These are phyloP conservation scores for Mucor sp. DNA, from an alignment of 371 early-diverging fungal genomes.

Conservation along the genomic window DNA sequence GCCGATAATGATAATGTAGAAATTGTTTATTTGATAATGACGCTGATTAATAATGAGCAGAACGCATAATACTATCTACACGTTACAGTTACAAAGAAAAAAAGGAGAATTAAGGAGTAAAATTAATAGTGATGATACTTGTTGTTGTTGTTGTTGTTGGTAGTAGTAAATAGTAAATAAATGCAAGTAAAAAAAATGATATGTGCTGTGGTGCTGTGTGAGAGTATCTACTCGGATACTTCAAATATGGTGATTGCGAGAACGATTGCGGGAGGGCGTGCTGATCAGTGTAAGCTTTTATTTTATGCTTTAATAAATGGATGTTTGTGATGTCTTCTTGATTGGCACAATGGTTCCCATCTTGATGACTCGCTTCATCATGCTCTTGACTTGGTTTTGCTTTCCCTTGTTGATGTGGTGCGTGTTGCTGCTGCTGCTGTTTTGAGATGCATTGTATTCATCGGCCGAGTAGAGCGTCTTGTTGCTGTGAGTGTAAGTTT, in stretches of 20 bases:
- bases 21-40: background rate
- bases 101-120: background rate
- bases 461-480: background rate
- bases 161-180: background rate
- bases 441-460: background rate
- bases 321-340: conserved; percentile 12
- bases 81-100: background rate
- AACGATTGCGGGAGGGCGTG: background rate
- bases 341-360: conserved; percentile 24
- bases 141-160: too few species aligned
- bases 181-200: background rate
- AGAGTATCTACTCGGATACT: background rate
- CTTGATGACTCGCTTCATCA: conserved; percentile 43
- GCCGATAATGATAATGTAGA: background rate
- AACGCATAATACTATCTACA: background rate
- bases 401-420: conserved; percentile 5
- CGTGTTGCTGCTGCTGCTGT: background rate
- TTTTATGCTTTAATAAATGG: conserved; percentile 9
- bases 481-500: background rate
- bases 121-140: too few species aligned
- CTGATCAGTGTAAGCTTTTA: background rate
- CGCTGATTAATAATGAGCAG: background rate
- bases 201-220: background rate
- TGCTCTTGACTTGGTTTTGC: conserved; percentile 32
- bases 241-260: conserved; percentile 5